These are phyloP conservation scores for Sambucus nigra DNA, from an alignment of 129 eudicot genomes.

Conservation along the genomic window DNA sequence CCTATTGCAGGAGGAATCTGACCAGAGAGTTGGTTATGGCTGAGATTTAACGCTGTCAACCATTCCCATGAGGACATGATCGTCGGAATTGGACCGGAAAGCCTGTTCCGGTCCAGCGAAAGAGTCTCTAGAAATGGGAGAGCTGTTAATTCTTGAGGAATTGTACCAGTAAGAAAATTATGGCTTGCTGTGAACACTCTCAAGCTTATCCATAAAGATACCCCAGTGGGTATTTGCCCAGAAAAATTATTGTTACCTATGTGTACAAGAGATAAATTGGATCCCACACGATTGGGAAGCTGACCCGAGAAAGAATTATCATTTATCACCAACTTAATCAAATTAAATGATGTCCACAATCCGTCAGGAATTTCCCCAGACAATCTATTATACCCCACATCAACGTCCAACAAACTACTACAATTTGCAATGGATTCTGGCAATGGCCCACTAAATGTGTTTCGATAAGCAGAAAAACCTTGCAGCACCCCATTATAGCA, in stretches of 20 bases:
- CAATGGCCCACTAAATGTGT: too few relatives aligned
- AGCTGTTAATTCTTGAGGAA: conserved; percentile 58
- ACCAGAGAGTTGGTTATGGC: conserved; percentile 58
- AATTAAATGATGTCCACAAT: background rate
- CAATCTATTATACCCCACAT: too few relatives aligned
- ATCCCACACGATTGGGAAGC: conserved; percentile 42
- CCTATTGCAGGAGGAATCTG: conserved; percentile 57
- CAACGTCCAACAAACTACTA: too few relatives aligned
- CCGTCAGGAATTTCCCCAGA: too few relatives aligned
- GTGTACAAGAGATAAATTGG: conserved; percentile 35
- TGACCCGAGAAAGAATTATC: conserved; percentile 49
- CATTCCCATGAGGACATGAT: conserved; percentile 39
- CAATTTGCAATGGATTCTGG: too few relatives aligned
- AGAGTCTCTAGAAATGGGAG: conserved; percentile 30
- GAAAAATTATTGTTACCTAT: conserved; percentile 57
- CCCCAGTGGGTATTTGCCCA: conserved; percentile 43
- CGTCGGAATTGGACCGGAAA: conserved; percentile 58
- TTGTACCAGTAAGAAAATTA: conserved; percentile 40
- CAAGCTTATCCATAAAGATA: conserved; percentile 49
- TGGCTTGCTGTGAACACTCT: conserved; percentile 47
- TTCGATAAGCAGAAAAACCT: too few relatives aligned
- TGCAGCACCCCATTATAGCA: too few relatives aligned
- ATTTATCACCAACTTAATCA: conserved; percentile 26
- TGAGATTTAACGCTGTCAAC: conserved; percentile 44
- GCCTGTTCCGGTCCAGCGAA: conserved; percentile 46